Base-by-base conservation (phyloP, 495 filamentous ascomycete genomes). In the Wilcoxina mikolae region DNA sequence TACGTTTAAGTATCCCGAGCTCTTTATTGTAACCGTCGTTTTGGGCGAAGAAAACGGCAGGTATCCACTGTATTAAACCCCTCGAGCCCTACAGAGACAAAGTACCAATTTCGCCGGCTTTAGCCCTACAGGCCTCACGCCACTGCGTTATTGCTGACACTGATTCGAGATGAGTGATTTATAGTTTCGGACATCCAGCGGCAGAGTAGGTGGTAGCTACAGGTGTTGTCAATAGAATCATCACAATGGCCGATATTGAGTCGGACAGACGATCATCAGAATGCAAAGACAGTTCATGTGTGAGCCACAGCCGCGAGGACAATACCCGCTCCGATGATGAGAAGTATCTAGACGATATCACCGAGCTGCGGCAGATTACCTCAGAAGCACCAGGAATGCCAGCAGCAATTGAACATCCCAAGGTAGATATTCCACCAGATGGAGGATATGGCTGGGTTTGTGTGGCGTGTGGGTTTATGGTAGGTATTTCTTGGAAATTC, bases 401-500 rank as follows among this genome's bases (percentile, higher is more conserved):
- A 7, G 28, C 49, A 3, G 25, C 22, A 49, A 49, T 49, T 9
- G 46, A 49, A 23, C 27, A 38, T 26, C 15, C 15, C 12, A 11
- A 22, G 22, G 51, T 54, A 11, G 69, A 69, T 44, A 51, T 58
- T 20, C 73, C 76, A 5, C 77, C 77, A 0, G 73, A 80, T 55
- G 77, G 77, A 10, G 77, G 77, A 1, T 80, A 79, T 58, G 77
- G 77, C 22, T 83, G 78, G 79, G 71, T 81, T 18, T 71, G 69
- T 53, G 73, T 77, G 15, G 71, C 64, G 26, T 73, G 72, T 55
- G 64, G 70, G 1, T 78, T 77, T 62, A 54, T 70, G 28, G 72
- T 77, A 49, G n/a, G 29, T 46, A 18, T 46, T 18, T 17, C n/a
- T 46, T 20, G 23, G 10, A 3, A 12, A 18, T 29, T 28, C 22